phyloP scores from a whole-genome alignment of 1,284 basidiomycete genomes.

The Neonothopanus nambi region DNA sequence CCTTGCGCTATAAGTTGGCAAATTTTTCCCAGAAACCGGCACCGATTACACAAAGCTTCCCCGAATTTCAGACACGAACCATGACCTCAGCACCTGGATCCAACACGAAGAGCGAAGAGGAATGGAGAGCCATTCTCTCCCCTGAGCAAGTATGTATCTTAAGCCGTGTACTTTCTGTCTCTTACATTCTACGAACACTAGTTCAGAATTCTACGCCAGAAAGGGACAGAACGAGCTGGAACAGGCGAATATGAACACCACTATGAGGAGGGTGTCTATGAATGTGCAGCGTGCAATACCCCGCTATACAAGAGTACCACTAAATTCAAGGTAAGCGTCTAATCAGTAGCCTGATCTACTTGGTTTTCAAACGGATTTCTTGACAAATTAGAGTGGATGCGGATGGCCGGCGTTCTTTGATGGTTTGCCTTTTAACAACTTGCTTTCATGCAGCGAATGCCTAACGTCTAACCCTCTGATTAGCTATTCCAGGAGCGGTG shows the following conservation, averaged over 20 bases:
- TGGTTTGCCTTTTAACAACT: conserved; percentile 41
- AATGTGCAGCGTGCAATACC: conserved; percentile 68
- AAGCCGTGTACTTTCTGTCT: background rate
- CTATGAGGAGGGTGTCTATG: conserved; percentile 68
- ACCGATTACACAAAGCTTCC: background rate
- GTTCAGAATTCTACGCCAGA: conserved; percentile 86
- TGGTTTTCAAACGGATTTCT: background rate
- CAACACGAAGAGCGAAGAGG: conserved; percentile 67
- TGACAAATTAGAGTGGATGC: conserved; percentile 70
- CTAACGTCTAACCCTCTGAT: background rate
- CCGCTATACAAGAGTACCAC: conserved; percentile 85
- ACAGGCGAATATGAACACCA: conserved; percentile 81
- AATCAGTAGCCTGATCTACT: background rate
- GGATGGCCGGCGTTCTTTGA: conserved; percentile 99
- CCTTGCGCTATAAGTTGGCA: too few relatives aligned
- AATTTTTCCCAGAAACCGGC: too few relatives aligned
- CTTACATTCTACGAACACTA: conserved; percentile 31
- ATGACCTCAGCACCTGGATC: conserved; percentile 24
- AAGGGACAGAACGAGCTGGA: conserved; percentile 82
- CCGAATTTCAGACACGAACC: conserved; percentile 28
- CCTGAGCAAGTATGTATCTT: conserved; percentile 73
- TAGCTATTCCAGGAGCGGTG: conserved; percentile 91
- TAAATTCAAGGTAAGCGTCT: conserved; percentile 71
- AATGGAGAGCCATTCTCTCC: conserved; percentile 84
- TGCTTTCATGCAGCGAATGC: background rate